A percentile compares a stretch with the other conserved stretches of the same genome.
phyloP scores from a whole-genome alignment of 2,329 filamentous ascomycete genomes.

The Trichoderma sp. region DNA sequence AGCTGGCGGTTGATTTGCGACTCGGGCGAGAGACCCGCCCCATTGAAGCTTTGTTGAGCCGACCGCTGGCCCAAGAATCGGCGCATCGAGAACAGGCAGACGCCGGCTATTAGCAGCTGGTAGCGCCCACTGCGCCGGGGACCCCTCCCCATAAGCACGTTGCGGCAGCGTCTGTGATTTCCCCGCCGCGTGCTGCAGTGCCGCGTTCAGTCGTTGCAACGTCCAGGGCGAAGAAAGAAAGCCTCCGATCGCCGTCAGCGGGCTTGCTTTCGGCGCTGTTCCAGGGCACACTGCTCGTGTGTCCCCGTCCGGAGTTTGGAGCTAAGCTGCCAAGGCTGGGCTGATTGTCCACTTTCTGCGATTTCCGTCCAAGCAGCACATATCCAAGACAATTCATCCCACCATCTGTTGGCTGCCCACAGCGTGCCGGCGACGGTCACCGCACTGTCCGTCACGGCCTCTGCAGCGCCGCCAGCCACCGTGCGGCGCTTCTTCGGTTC shows the following conservation, averaged over 20 bases:
- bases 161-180: not conserved
- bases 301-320: slow-evolving; percentile 12
- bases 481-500: slow-evolving; percentile 25
- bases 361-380: not conserved
- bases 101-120: slow-evolving; percentile 17
- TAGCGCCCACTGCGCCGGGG: slow-evolving; percentile 1
- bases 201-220: not conserved
- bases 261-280: slow-evolving; percentile 3
- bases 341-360: not conserved
- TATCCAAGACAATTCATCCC: not conserved
- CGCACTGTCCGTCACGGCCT: not conserved
- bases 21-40: not conserved
- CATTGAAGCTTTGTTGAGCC: slow-evolving; percentile 14
- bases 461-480: not conserved
- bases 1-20: not conserved
- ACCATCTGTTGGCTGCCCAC: slow-evolving; percentile 23
- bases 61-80: slow-evolving; percentile 7
- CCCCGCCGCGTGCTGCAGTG: not conserved
- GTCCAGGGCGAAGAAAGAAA: not conserved
- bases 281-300: slow-evolving; percentile 6
- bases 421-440: not conserved
- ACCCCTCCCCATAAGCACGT: slow-evolving; percentile 25
- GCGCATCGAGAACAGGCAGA: slow-evolving; percentile 6
- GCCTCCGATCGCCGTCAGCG: not conserved
- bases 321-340: slow-evolving; percentile 2